A percentile compares a stretch with the other conserved stretches of the same genome.
Evolutionary conservation across 2,329 filamentous ascomycete genomes (phyloP).

Genomic region (Hymenoscyphus linearis): DNA sequence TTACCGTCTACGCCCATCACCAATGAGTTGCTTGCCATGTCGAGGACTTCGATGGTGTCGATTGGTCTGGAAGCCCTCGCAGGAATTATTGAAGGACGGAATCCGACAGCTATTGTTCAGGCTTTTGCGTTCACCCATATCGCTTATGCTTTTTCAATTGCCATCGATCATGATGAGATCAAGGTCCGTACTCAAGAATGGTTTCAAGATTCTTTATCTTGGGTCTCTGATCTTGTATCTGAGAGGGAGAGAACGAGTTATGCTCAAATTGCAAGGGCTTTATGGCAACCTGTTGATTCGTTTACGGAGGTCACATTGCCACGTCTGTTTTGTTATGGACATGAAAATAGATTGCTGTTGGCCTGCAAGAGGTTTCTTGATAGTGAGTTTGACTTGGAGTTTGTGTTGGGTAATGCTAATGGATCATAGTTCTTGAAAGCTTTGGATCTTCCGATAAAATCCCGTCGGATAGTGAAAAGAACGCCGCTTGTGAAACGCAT

Average conservation of each 20-base stretch:
- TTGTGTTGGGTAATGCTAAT: constrained; percentile 6
- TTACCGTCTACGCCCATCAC: constrained; percentile 17
- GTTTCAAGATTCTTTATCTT: constrained; percentile 22
- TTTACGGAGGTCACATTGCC: background rate
- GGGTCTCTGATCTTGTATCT: constrained; percentile 17
- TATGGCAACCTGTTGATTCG: constrained; percentile 22
- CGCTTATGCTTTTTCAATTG: constrained; percentile 23
- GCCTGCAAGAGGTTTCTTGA: constrained; percentile 23
- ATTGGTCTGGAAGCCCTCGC: constrained; percentile 24
- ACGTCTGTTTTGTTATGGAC: background rate
- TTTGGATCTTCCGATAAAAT: constrained; percentile 8
- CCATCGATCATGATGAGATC: constrained; percentile 17
- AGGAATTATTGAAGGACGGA: constrained; percentile 23
- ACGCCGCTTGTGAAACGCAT: constrained; percentile 12
- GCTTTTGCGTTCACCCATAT: constrained; percentile 28
- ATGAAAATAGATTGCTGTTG: constrained; percentile 12
- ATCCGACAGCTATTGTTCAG: constrained; percentile 23
- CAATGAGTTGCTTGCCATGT: constrained; percentile 22
- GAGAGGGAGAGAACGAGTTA: constrained; percentile 19
- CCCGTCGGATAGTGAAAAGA: background rate
- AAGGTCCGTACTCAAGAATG: constrained; percentile 20
- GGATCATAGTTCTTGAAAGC: constrained; percentile 17
- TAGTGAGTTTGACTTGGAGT: constrained; percentile 13
- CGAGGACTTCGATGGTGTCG: constrained; percentile 21
- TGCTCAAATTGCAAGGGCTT: constrained; percentile 17